Evolutionary conservation across 768 basidiomycete genomes (phyloP).

Genomic region (Mycena alexandri): DNA sequence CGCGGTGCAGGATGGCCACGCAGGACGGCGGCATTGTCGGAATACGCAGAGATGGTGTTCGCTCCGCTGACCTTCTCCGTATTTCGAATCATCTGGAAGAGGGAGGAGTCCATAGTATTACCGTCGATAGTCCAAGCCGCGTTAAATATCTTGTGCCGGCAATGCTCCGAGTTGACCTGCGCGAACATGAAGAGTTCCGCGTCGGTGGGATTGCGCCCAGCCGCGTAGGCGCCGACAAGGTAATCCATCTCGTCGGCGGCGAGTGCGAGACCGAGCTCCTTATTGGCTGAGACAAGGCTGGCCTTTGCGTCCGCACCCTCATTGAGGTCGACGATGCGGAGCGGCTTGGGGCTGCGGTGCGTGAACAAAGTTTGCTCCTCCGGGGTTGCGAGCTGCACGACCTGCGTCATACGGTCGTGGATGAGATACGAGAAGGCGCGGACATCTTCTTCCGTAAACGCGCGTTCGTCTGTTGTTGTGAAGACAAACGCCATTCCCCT

Average conservation of each 20-base stretch:
- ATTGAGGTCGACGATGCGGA: slow-evolving; percentile 77
- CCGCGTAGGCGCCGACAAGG: slow-evolving; percentile 88
- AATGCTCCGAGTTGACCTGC: slow-evolving; percentile 99
- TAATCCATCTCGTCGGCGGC: slow-evolving; percentile 93
- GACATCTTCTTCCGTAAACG: slow-evolving; percentile 62
- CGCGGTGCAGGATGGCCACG: slow-evolving; percentile 81
- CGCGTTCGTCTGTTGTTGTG: slow-evolving; percentile 54
- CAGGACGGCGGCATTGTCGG: slow-evolving; percentile 97
- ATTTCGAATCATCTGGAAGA: slow-evolving; percentile 98
- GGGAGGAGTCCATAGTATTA: slow-evolving; percentile 69
- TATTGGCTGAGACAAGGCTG: slow-evolving; percentile 83
- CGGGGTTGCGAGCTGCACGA: slow-evolving; percentile 71
- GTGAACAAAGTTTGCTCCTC: slow-evolving; percentile 67
- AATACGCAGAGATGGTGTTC: slow-evolving; percentile 96
- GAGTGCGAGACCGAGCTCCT: slow-evolving; percentile 89
- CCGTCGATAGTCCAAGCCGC: slow-evolving; percentile 95
- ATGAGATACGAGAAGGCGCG: slow-evolving; percentile 74
- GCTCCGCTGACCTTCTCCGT: slow-evolving; percentile 83
- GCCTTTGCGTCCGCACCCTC: slow-evolving; percentile 59
- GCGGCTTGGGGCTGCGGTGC: slow-evolving; percentile 73
- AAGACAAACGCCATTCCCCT: slow-evolving; percentile 83
- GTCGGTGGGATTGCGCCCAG: slow-evolving; percentile 94
- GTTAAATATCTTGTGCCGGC: slow-evolving; percentile 99
- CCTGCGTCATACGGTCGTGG: slow-evolving; percentile 98
- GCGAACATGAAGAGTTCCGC: slow-evolving; percentile 99